phyloP scores from a whole-genome alignment of 345 rosid species.

The Salix arbutifolia region DNA sequence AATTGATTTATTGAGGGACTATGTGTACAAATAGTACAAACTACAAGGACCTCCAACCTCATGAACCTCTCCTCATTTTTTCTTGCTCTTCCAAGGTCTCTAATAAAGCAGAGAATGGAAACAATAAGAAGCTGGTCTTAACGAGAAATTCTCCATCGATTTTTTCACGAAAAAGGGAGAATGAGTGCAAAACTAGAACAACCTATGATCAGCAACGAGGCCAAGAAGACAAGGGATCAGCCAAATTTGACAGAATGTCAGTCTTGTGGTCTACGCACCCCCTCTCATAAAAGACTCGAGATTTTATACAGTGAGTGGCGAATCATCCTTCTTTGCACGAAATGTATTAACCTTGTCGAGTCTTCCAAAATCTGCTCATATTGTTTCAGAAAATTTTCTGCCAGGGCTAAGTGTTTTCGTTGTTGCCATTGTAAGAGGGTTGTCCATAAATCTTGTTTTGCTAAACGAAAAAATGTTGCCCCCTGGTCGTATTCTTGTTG shows the following conservation, averaged over 20 bases:
- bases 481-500: slow-evolving; percentile 41
- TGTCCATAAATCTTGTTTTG: slow-evolving; percentile 41
- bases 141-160: neutral
- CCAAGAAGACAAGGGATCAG: slow-evolving; percentile 47
- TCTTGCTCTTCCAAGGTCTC: neutral
- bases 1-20: neutral
- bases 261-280: slow-evolving; percentile 44
- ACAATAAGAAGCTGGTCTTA: neutral
- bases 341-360: slow-evolving; percentile 32
- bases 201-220: slow-evolving; percentile 3
- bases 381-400: slow-evolving; percentile 35
- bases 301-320: slow-evolving; percentile 58
- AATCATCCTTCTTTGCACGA: slow-evolving; percentile 41
- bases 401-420: slow-evolving; percentile 16
- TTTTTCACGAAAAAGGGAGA: neutral
- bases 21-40: neutral
- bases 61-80: neutral
- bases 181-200: neutral
- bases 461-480: slow-evolving; percentile 17
- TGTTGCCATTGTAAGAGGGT: slow-evolving; percentile 35
- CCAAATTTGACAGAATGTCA: slow-evolving; percentile 58
- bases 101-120: neutral
- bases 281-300: slow-evolving; percentile 29
- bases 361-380: slow-evolving; percentile 46
- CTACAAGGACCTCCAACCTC: neutral